Base-by-base conservation (phyloP, 148 eudicot species). In the Cornus suecica region DNA sequence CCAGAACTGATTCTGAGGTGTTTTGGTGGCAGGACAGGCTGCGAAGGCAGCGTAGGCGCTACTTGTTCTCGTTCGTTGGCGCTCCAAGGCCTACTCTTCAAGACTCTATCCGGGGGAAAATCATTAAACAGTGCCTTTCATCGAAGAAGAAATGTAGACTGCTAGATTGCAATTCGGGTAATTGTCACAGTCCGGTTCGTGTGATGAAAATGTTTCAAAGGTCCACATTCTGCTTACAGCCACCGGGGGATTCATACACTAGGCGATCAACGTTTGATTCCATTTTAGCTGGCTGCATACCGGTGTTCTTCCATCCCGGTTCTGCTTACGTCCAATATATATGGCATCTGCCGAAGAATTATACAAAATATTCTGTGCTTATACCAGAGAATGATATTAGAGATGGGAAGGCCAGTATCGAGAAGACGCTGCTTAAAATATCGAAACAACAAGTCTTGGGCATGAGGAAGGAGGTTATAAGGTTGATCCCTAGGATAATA, bases 211-310 rank as follows among this genome's bases (percentile, higher is more conserved):
- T n/a, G n/a, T n/a, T n/a, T n/a, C n/a, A n/a, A n/a, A n/a, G n/a
- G n/a, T n/a, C n/a, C n/a, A n/a, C n/a, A n/a, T n/a, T n/a, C n/a
- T n/a, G n/a, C n/a, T n/a, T n/a, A n/a, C n/a, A n/a, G n/a, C n/a
- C n/a, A 69, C 87, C 88, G 37, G 98, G 98, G 0, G 98, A 91
- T 68, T 86, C 93, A 9, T 82, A 69, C 65, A 91, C 98, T 0
- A 79, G 96, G 66, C 69, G 91, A 64, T 93, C 98, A 2, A 88
- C 89, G 4, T 93, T 93, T 60, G 98, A 91, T 31, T 86, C 94
- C 9, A 93, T 91, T 74, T 77, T 93, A 16, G 93, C 92, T n/a
- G n/a, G n/a, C n/a, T n/a, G n/a, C n/a, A n/a, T n/a, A n/a, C n/a
- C n/a, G n/a, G n/a, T n/a, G n/a, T n/a, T n/a, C n/a, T n/a, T n/a